Conservation (phyloP, 2,329 filamentous ascomycete species). For the Penicillium glabrum region DNA sequence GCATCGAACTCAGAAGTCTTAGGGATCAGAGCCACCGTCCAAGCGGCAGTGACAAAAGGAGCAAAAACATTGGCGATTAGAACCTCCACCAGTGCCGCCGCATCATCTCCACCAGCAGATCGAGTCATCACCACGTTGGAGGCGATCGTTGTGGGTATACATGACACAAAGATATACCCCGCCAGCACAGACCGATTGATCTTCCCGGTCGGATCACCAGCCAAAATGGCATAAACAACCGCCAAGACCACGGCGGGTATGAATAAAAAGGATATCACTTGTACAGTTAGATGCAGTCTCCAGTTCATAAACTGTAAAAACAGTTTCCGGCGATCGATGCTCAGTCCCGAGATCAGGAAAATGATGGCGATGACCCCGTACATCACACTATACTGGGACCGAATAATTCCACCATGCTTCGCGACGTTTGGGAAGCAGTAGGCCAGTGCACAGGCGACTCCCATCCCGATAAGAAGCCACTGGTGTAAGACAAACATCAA, state of each 20-base stretch:
- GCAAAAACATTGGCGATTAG: slow-evolving; percentile 69
- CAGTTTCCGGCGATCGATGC: slow-evolving; percentile 63
- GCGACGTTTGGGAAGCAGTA: slow-evolving; percentile 53
- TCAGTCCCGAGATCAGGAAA: slow-evolving; percentile 70
- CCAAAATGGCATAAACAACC: slow-evolving; percentile 53
- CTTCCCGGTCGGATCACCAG: slow-evolving; percentile 41
- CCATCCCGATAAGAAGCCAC: slow-evolving; percentile 66
- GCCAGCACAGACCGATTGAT: slow-evolving; percentile 66
- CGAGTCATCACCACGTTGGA: slow-evolving; percentile 75
- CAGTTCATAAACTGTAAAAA: slow-evolving; percentile 63
- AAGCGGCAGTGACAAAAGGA: slow-evolving; percentile 66
- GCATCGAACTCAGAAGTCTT: slow-evolving; percentile 31
- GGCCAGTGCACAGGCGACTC: slow-evolving; percentile 53
- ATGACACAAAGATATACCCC: slow-evolving; percentile 67
- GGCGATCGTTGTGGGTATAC: slow-evolving; percentile 69
- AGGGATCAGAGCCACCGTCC: slow-evolving; percentile 59
- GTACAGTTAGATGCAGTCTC: slow-evolving; percentile 67
- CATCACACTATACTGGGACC: slow-evolving; percentile 51
- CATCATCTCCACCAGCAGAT: slow-evolving; percentile 66
- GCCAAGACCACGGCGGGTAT: slow-evolving; percentile 64
- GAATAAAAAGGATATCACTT: slow-evolving; percentile 66
- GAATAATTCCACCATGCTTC: slow-evolving; percentile 47
- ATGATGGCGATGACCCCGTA: slow-evolving; percentile 70
- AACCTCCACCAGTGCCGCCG: slow-evolving; percentile 66
- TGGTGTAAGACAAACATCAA: slow-evolving; percentile 49